Evolutionary conservation across 352 stramenopile genomes (phyloP).

Genomic region (Phytophthora aleatoria): DNA sequence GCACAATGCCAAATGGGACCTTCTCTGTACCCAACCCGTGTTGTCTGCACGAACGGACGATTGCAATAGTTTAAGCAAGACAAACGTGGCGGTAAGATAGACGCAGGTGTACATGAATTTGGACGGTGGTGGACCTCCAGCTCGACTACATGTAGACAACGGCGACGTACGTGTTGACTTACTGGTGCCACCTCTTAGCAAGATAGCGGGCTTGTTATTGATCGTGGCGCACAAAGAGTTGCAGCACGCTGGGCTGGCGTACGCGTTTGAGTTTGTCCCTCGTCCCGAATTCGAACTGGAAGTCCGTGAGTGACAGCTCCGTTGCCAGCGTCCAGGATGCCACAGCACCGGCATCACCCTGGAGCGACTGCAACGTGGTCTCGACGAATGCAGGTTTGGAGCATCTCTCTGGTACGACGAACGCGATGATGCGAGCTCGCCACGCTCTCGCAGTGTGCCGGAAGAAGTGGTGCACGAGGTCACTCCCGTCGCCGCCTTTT

Average conservation of each 20-base stretch:
- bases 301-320: constrained; percentile 41
- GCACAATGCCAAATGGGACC: constrained; percentile 1
- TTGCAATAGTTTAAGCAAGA: constrained; percentile 14
- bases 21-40: constrained; percentile 8
- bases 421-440: constrained; percentile 56
- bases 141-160: constrained; percentile 5
- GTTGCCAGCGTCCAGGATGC: constrained; percentile 36
- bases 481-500: constrained; percentile 26
- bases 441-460: constrained; percentile 52
- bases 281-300: constrained; percentile 64
- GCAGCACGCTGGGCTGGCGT: constrained; percentile 67
- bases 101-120: background rate
- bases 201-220: background rate
- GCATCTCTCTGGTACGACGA: constrained; percentile 77
- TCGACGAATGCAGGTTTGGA: constrained; percentile 43
- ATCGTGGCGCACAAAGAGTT: constrained; percentile 33
- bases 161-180: background rate
- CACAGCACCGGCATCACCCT: background rate
- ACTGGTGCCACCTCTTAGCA: too few species aligned
- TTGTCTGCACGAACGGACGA: constrained; percentile 21
- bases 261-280: constrained; percentile 47
- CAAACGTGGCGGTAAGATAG: constrained; percentile 10
- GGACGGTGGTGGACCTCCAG: background rate
- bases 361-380: constrained; percentile 38
- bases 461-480: constrained; percentile 68